Evolutionary conservation across 306 rosid species (phyloP), one percentile per base, ranked within the genome.

Genomic region (Ceratonia siliqua): DNA sequence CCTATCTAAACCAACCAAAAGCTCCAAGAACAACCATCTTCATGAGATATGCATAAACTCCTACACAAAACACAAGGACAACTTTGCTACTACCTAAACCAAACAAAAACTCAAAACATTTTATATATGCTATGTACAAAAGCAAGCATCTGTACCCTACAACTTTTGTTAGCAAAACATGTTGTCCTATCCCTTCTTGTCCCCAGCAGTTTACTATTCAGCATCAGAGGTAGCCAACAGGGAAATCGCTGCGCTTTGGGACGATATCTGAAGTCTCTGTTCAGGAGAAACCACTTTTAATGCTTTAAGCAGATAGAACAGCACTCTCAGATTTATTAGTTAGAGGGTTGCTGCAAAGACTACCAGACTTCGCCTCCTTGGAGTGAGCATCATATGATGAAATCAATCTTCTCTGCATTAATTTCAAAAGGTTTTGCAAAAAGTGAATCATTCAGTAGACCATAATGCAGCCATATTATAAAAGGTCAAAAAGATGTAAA

Each of bases 401-500:
- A 75, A 91, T 81, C 54, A 90, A 36, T 87, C 12, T 88, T 79
- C 76, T 89, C 97, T 94, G 95, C 57, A 68, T 59, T 22, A 33
- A 50, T 69, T 46, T 50, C 28, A 72, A 71, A 62, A 10, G 38
- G 35, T 53, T 20, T 21, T 39, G 25, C 39, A 41, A 3, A 76
- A 32, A 28, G 41, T 36, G 13, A 42, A 68, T 17, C 11, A 24
- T 39, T 72, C 32, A 72, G 49, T 53, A 38, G 7, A 32, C 48
- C 9, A 21, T 21, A 14, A 35, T 18, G 56, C 56, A 76, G 49
- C 5, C 27, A 35, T 56, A 46, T 39, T 9, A 39, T 9, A 48
- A 42, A 42, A 55, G 18, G 28, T 27, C 32, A 74, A 62, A 70
- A 70, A 25, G 62, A 76, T 36, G 56, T 56, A 21, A 18, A 46